Base-by-base conservation (phyloP, 192 early-diverging fungal genomes). In the Spizellomyces sp. region DNA sequence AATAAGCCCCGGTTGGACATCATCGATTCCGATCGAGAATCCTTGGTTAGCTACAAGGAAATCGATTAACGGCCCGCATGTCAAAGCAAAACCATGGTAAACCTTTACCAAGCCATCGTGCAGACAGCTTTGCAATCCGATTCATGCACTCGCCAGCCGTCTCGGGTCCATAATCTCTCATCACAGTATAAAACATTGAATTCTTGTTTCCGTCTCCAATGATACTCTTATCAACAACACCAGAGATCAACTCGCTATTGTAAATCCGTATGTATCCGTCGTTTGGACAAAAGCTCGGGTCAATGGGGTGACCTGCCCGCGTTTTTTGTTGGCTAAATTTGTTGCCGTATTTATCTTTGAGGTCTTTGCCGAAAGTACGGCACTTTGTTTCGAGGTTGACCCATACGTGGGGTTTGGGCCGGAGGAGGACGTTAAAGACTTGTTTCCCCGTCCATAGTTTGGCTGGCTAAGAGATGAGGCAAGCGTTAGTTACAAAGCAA, bases 1-100 rank as follows among this genome's bases (percentile, higher is more conserved):
- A 52, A 80, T 77, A n/a, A 83, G 81, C 10, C 93, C 92, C 4
- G 98, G 95, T 62, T 89, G 93, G 22, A 99, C 96, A 84, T 99
- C 98, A 66, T 93, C 92, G 54, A 99, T 95, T 56, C 98, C 98
- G 65, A 99, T 98, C 5, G 96, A 97, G 76, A 99, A 98, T 52
- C 98, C 98, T 64, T 90, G 88, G 75, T 96, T 93, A 0, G 90
- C 91, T 81, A 66, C 5, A 63, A 19, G 4, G 44, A 9, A 5
- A 0, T 27, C 17, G 15, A 65, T 45, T 0, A 43, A 8, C 42
- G 72, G 21, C 17, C 6, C 8, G 58, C 7, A 59, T 5, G 6
- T 43, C 9, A 27, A 22, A 44, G 14, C 6, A 43, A 71, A 72
- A 2, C 8, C 8, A 46, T 15, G 8, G 50, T 42, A 42, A 7